Percentiles rank a stretch among this genome's conserved stretches.
Evolutionary conservation across 2,329 filamentous ascomycete species (phyloP).

Genomic region (Microcyclospora tardicrescens): DNA sequence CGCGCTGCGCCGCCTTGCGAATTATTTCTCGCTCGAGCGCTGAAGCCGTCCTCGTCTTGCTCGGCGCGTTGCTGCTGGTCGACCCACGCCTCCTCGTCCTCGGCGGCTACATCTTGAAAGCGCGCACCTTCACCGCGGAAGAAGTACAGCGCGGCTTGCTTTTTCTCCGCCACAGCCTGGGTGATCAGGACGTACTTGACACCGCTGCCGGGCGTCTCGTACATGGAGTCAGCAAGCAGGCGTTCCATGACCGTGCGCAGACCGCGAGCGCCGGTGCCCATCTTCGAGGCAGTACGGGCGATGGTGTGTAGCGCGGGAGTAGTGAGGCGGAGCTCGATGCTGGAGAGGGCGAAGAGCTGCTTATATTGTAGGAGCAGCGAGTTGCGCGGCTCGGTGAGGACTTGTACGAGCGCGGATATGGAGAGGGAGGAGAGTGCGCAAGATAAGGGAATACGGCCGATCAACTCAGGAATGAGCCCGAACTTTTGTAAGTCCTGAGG

Average conservation of each 20-base stretch:
- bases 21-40: conserved; percentile 18
- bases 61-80: conserved; percentile 20
- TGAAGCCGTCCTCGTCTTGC: conserved; percentile 15
- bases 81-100: conserved; percentile 36
- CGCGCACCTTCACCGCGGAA: conserved; percentile 24
- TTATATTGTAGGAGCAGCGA: conserved; percentile 79
- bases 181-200: conserved; percentile 35
- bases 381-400: conserved; percentile 86
- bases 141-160: conserved; percentile 31
- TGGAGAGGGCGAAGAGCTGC: conserved; percentile 70
- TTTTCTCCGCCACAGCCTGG: conserved; percentile 31
- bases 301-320: conserved; percentile 68
- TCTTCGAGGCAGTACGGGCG: conserved; percentile 53
- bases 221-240: conserved; percentile 34
- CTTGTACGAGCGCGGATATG: conserved; percentile 58
- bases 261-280: conserved; percentile 55
- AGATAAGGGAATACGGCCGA: conserved; percentile 86
- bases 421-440: conserved; percentile 70
- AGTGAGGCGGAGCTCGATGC: conserved; percentile 69
- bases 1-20: conserved; percentile 17
- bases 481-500: conserved; percentile 57
- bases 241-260: conserved; percentile 37
- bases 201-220: conserved; percentile 33
- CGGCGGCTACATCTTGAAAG: conserved; percentile 27
- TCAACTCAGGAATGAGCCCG: conserved; percentile 83